These are phyloP conservation scores for Septoria petroselini DNA, from an alignment of 2,329 filamentous ascomycete species.

Conservation along the genomic window DNA sequence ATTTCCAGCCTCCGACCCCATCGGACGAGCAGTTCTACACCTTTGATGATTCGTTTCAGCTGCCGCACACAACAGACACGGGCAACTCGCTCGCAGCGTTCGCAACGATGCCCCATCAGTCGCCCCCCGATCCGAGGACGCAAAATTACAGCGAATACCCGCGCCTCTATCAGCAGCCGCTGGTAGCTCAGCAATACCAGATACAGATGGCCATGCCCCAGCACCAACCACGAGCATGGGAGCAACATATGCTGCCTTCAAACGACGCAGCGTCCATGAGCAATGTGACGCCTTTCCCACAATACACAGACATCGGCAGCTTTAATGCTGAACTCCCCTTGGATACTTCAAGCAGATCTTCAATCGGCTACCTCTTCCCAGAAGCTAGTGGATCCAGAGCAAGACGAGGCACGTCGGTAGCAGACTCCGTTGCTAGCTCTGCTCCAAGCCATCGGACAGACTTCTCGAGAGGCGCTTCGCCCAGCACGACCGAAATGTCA, in stretches of 20 bases:
- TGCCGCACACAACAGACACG: slow-evolving; percentile 13
- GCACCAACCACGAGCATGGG: slow-evolving; percentile 14
- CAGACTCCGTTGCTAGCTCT: slow-evolving; percentile 32
- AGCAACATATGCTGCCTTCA: slow-evolving; percentile 13
- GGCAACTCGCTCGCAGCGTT: slow-evolving; percentile 13
- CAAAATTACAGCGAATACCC: slow-evolving; percentile 5
- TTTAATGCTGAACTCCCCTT: neutral
- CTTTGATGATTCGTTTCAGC: slow-evolving; percentile 10
- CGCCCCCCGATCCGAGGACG: slow-evolving; percentile 7
- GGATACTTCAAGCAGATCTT: slow-evolving; percentile 8
- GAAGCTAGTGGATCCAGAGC: slow-evolving; percentile 14
- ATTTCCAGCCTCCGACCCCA: slow-evolving; percentile 14
- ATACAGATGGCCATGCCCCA: slow-evolving; percentile 6
- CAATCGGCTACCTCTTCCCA: slow-evolving; percentile 25
- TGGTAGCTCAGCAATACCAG: slow-evolving; percentile 16
- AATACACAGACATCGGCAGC: slow-evolving; percentile 17
- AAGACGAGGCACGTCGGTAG: slow-evolving; percentile 31
- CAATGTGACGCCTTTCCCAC: neutral
- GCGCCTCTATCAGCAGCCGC: slow-evolving; percentile 15
- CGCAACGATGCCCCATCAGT: slow-evolving; percentile 7
- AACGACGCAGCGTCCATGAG: neutral
- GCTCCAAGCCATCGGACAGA: slow-evolving; percentile 28
- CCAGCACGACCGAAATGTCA: slow-evolving; percentile 36
- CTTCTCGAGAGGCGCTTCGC: slow-evolving; percentile 34
- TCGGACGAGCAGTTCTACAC: slow-evolving; percentile 22